Evolutionary conservation across 2,329 filamentous ascomycete genomes (phyloP), one percentile per base, ranked within the genome.

Genomic region (Penicillium griseofulvum): DNA sequence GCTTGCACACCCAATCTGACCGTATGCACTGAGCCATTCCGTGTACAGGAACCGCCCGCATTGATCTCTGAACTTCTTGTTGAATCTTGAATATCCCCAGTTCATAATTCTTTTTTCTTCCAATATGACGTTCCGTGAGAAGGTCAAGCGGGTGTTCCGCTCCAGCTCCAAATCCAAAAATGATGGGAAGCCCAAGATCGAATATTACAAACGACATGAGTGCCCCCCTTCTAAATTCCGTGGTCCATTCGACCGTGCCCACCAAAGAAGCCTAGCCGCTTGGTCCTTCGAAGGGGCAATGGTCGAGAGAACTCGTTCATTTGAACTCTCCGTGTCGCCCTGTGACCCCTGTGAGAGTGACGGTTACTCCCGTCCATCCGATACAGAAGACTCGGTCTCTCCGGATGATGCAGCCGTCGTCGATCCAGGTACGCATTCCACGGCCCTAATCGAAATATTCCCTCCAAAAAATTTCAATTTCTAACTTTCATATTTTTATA

Each of bases 161-260:
- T 66, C 71, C 52, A 54, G 62, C 14, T 33, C 43, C 14, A 45
- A 33, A 33, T 63, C 63, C 16, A 56, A 63, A 49, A 59, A 55
- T 48, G 42, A 44, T 47, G 47, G 50, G 38, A 65, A 44, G 28
- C 42, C 42, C 42, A 76, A 77, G 56, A 71, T 79, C 55, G 73
- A 79, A 69, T 76, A 80, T 59, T 80, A 80, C 65, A 74, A 74
- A 54, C 75, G 76, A 19, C 64, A 74, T 61, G 78, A 80, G 62
- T 70, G 78, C 17, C 78, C 78, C 1, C 73, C 69, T 16, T 78
- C 78, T 31, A 80, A 80, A 54, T 80, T 80, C 59, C 71, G 71
- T 14, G 78, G 78, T 10, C 78, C 76, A 0, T 76, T 78, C 58
- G 76, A 80, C 57, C 72, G 72, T 49, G 71, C 72, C 57, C 78